A percentile compares a stretch with the other conserved stretches of the same genome.
phyloP scores from a whole-genome alignment of 1,284 basidiomycete genomes.

The Cryptococcus floricola region DNA sequence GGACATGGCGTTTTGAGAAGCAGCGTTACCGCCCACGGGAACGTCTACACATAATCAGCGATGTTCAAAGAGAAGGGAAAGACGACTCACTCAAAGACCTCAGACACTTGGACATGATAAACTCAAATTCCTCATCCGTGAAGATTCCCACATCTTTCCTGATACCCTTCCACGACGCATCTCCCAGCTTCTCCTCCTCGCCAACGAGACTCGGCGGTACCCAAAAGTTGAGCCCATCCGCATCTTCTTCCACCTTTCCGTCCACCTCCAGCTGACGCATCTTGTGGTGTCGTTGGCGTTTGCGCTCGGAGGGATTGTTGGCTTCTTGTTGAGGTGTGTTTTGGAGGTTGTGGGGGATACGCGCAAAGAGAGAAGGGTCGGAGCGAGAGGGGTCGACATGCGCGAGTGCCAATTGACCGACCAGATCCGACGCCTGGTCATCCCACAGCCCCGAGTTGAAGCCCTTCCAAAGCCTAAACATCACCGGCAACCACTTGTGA shows the following conservation, averaged over 20 bases:
- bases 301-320: conserved; percentile 26
- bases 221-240: conserved; percentile 56
- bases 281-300: conserved; percentile 25
- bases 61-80: background rate
- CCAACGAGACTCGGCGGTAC: conserved; percentile 30
- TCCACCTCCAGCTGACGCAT: conserved; percentile 32
- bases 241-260: conserved; percentile 47
- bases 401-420: conserved; percentile 65
- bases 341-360: conserved; percentile 54
- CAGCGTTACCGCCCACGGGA: conserved; percentile 39
- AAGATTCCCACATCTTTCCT: conserved; percentile 83
- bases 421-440: conserved; percentile 67
- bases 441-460: conserved; percentile 79
- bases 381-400: conserved; percentile 69
- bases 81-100: conserved; percentile 68
- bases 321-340: conserved; percentile 41
- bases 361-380: conserved; percentile 61
- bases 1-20: conserved; percentile 41
- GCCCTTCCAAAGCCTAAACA: conserved; percentile 76
- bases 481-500: conserved; percentile 71
- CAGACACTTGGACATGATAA: conserved; percentile 81
- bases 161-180: conserved; percentile 68
- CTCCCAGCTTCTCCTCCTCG: conserved; percentile 61
- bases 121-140: conserved; percentile 77
- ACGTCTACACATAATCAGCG: conserved; percentile 52